Percentiles rank a stretch among this genome's conserved stretches.
Evolutionary conservation across 805 yeast species (phyloP).

Genomic region (Zygosaccharomyces lentus): DNA sequence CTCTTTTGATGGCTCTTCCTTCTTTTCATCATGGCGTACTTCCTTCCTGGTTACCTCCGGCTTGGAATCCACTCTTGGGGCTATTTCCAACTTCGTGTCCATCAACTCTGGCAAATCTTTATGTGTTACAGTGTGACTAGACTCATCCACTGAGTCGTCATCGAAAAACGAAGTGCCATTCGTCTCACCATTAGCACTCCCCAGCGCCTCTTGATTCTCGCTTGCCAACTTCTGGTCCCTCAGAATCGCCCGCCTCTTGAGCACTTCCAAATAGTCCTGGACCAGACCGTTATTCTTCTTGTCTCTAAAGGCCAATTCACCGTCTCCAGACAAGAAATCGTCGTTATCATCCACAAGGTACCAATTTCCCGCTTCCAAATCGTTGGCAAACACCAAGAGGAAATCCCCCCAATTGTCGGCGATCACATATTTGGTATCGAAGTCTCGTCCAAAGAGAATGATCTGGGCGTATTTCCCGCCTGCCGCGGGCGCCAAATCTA

Average conservation of each 20-base stretch:
- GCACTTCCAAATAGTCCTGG: conserved; percentile 39
- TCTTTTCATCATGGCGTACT: conserved; percentile 19
- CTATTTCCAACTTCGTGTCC: conserved; percentile 1
- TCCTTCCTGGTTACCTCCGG: conserved; percentile 8
- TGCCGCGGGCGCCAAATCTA: conserved; percentile 81
- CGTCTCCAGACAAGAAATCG: conserved; percentile 67
- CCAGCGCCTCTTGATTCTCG: background rate
- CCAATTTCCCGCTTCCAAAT: conserved; percentile 80
- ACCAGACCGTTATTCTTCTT: conserved; percentile 47
- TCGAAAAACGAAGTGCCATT: conserved; percentile 1
- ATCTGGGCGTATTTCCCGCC: conserved; percentile 85
- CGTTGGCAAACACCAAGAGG: conserved; percentile 75
- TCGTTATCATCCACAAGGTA: conserved; percentile 60
- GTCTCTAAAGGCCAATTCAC: conserved; percentile 68
- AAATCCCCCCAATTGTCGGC: conserved; percentile 91
- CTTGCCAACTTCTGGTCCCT: conserved; percentile 16
- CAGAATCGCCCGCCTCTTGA: conserved; percentile 35
- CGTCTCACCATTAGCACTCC: background rate
- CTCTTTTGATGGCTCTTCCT: conserved; percentile 10
- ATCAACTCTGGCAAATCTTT: conserved; percentile 8
- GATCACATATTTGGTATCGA: conserved; percentile 80
- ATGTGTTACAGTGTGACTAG: conserved; percentile 10
- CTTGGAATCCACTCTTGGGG: conserved; percentile 4
- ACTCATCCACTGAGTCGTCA: conserved; percentile 6
- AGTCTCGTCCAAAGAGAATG: conserved; percentile 89